Percentiles rank a stretch among this genome's conserved stretches.
Evolutionary conservation across 768 basidiomycete genomes (phyloP).

Genomic region (Gautieria morchelliformis): DNA sequence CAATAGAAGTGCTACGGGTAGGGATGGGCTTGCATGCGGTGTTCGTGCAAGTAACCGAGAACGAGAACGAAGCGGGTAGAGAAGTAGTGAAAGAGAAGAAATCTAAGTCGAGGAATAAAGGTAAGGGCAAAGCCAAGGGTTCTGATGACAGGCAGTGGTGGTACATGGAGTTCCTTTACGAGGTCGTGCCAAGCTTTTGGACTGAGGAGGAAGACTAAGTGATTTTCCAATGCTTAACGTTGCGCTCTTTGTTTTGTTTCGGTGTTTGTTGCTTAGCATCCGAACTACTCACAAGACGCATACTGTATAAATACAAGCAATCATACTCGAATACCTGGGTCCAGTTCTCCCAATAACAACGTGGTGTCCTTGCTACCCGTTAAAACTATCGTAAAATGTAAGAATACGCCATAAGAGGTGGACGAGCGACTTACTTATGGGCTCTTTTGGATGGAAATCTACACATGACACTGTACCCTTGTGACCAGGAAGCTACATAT

Average conservation of each 20-base stretch:
- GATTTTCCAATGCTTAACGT: neutral
- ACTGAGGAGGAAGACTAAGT: constrained; percentile 22
- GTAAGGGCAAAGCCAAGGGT: constrained; percentile 14
- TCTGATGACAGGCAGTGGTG: constrained; percentile 29
- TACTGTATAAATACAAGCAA: neutral
- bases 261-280: neutral
- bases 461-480: constrained; percentile 94
- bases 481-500: constrained; percentile 76
- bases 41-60: constrained; percentile 57
- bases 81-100: constrained; percentile 16
- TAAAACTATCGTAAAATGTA: constrained; percentile 44
- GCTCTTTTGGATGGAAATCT: constrained; percentile 94
- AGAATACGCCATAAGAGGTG: neutral
- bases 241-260: neutral
- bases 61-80: constrained; percentile 9
- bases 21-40: constrained; percentile 57
- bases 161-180: constrained; percentile 50
- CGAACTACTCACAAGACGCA: too few species aligned
- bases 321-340: constrained; percentile 46
- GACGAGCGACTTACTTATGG: constrained; percentile 59
- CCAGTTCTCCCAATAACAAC: constrained; percentile 87
- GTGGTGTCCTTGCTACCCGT: constrained; percentile 91
- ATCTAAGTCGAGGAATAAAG: constrained; percentile 13
- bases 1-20: constrained; percentile 28
- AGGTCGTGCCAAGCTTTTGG: constrained; percentile 47